Percentiles rank a stretch among this genome's conserved stretches.
Evolutionary conservation across 2,329 filamentous ascomycete genomes (phyloP).

Genomic region (Arthrinium phaeospermum): DNA sequence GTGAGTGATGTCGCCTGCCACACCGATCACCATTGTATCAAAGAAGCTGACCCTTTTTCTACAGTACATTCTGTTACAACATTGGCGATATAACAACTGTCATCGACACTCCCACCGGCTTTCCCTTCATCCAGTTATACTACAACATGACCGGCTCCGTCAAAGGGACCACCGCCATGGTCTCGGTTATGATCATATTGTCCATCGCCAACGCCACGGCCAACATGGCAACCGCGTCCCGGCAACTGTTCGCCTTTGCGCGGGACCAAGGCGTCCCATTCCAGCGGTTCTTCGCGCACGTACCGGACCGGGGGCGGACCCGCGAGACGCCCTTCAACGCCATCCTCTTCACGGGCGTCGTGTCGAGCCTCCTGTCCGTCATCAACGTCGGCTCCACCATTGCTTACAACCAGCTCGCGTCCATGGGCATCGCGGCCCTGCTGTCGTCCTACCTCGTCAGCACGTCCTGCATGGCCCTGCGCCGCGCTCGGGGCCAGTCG

Average conservation of each 20-base stretch:
- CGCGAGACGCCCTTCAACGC: conserved; percentile 48
- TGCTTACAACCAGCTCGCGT: conserved; percentile 60
- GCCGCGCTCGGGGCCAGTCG: conserved; percentile 42
- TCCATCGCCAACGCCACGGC: conserved; percentile 46
- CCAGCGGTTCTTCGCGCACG: conserved; percentile 14
- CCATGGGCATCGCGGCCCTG: conserved; percentile 54
- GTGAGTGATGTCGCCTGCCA: neutral
- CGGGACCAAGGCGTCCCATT: conserved; percentile 48
- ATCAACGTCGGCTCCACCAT: conserved; percentile 58
- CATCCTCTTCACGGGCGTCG: conserved; percentile 54
- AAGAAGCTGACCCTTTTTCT: conserved; percentile 24
- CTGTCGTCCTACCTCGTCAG: conserved; percentile 59
- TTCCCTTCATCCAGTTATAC: conserved; percentile 41
- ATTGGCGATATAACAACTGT: conserved; percentile 39
- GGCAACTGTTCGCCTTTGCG: conserved; percentile 50
- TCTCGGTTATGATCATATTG: conserved; percentile 47
- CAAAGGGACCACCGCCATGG: conserved; percentile 52
- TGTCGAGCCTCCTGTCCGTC: conserved; percentile 50
- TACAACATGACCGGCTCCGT: conserved; percentile 39
- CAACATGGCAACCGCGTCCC: conserved; percentile 40
- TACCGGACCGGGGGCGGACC: conserved; percentile 23
- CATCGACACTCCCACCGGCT: conserved; percentile 36
- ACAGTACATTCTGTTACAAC: conserved; percentile 42
- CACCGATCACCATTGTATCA: neutral
- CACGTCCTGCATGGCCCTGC: conserved; percentile 49